Conservation (phyloP, 768 basidiomycete species). For the Coprinopsis marcescibilis region DNA sequence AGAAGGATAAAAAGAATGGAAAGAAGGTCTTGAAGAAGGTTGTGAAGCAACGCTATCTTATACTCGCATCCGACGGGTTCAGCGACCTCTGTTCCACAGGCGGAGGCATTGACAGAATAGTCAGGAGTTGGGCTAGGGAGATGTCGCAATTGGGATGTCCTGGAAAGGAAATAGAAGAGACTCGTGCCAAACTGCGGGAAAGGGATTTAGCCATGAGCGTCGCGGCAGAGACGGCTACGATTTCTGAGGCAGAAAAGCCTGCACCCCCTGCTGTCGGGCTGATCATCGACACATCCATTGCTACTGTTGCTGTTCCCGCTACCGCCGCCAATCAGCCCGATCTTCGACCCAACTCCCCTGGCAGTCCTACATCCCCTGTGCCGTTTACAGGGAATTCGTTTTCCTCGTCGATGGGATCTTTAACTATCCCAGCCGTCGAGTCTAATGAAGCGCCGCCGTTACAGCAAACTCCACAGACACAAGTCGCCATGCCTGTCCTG, state of each 20-base stretch:
- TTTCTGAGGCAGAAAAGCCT: background rate
- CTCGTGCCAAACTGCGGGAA: background rate
- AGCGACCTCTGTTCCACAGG: slow-evolving; percentile 47
- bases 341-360: slow-evolving; percentile 1
- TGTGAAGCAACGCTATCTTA: slow-evolving; percentile 35
- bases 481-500: background rate
- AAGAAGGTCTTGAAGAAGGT: background rate
- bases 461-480: background rate
- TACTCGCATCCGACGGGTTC: slow-evolving; percentile 65
- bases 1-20: slow-evolving; percentile 1
- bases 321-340: background rate
- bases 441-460: background rate
- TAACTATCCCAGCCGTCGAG: slow-evolving; percentile 1
- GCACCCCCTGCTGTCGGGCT: background rate
- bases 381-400: slow-evolving; percentile 7
- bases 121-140: slow-evolving; percentile 47
- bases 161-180: slow-evolving; percentile 10
- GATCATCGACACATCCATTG: background rate
- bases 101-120: slow-evolving; percentile 38
- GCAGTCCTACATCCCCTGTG: slow-evolving; percentile 6
- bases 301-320: background rate
- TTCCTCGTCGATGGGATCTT: slow-evolving; percentile 3
- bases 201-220: background rate
- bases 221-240: background rate
- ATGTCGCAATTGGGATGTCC: slow-evolving; percentile 28